phyloP scores from a whole-genome alignment of 768 basidiomycete species.

The Boletellus emodensis region DNA sequence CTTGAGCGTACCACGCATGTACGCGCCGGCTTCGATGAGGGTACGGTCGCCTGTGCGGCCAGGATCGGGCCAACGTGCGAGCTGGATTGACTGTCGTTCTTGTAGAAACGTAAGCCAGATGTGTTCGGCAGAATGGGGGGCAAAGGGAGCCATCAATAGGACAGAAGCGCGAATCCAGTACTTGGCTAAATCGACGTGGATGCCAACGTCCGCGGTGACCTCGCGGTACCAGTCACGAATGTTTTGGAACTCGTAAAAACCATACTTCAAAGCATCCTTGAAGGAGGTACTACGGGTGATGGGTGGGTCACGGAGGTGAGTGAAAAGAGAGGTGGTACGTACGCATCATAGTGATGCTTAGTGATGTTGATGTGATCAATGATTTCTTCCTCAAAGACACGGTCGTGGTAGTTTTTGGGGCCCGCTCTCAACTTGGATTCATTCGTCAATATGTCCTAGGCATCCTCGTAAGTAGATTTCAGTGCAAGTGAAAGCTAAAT shows the following conservation, averaged over 20 bases:
- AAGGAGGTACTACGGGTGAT: constrained; percentile 68
- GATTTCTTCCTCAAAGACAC: constrained; percentile 88
- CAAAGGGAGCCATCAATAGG: constrained; percentile 79
- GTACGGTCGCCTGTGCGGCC: constrained; percentile 54
- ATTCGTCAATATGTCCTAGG: constrained; percentile 76
- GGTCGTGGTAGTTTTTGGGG: constrained; percentile 75
- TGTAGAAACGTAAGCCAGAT: constrained; percentile 76
- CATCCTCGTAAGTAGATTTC: not conserved
- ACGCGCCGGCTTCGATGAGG: constrained; percentile 68
- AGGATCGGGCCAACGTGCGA: constrained; percentile 78
- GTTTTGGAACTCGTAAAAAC: constrained; percentile 93
- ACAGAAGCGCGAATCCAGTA: constrained; percentile 83
- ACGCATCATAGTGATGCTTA: constrained; percentile 79
- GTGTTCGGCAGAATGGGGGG: constrained; percentile 93
- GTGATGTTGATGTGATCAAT: constrained; percentile 81
- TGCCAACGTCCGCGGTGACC: constrained; percentile 81
- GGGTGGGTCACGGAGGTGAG: not conserved
- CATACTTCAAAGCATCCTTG: constrained; percentile 93
- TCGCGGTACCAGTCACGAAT: constrained; percentile 95
- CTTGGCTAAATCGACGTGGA: constrained; percentile 85
- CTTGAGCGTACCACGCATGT: constrained; percentile 91
- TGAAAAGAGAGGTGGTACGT: constrained; percentile 30
- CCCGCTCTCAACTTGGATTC: constrained; percentile 70
- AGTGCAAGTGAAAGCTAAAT: not conserved
- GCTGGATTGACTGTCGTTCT: constrained; percentile 72